phyloP scores from a whole-genome alignment of 371 early-diverging fungal genomes.

The Mucor piriformis region DNA sequence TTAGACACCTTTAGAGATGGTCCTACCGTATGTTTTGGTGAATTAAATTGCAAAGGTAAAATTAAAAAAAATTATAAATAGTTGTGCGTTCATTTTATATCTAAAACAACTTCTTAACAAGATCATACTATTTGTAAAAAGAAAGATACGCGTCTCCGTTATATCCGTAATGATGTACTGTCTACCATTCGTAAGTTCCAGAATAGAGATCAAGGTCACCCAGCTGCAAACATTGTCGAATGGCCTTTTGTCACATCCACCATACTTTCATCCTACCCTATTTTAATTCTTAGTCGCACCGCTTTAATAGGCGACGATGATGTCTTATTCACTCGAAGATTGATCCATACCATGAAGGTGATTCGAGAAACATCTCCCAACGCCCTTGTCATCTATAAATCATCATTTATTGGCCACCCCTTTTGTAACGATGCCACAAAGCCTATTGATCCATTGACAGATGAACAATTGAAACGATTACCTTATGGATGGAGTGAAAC shows the following conservation, averaged over 20 bases:
- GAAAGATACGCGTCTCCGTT: conserved; percentile 41
- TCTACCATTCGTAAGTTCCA: conserved; percentile 42
- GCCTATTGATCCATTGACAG: conserved; percentile 40
- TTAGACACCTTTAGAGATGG: conserved; percentile 52
- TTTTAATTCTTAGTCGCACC: conserved; percentile 57
- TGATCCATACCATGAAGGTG: conserved; percentile 49
- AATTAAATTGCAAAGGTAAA: conserved; percentile 58
- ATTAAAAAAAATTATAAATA: background rate
- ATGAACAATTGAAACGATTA: conserved; percentile 37
- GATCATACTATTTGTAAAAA: conserved; percentile 50
- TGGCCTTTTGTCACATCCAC: conserved; percentile 54
- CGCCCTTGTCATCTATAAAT: conserved; percentile 56
- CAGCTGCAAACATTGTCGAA: conserved; percentile 42
- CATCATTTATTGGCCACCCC: conserved; percentile 53
- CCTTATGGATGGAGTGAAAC: conserved; percentile 63
- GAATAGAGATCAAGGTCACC: conserved; percentile 39
- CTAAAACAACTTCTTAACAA: too few relatives aligned
- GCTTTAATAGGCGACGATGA: conserved; percentile 46
- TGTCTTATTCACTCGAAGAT: conserved; percentile 39
- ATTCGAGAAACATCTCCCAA: conserved; percentile 47
- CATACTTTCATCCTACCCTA: conserved; percentile 38
- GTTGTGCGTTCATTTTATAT: background rate
- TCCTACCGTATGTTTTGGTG: conserved; percentile 59
- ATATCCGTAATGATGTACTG: conserved; percentile 58
- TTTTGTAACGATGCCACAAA: conserved; percentile 44